Evolutionary conservation across 2,329 filamentous ascomycete genomes (phyloP).

Genomic region (Verticillium nonalfalfae): DNA sequence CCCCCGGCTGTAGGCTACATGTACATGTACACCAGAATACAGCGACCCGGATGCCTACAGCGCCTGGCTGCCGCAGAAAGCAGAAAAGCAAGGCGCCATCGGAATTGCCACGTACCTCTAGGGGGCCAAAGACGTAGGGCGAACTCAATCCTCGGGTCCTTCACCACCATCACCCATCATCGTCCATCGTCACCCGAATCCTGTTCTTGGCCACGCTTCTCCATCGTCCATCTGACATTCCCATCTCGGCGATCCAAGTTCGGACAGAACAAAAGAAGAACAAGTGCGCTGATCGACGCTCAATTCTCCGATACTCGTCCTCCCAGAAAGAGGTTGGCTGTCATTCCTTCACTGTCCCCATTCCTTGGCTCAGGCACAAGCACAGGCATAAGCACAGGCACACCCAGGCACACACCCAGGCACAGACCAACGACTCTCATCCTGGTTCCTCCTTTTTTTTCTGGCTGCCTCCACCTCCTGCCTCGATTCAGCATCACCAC

Average conservation of each 20-base stretch:
- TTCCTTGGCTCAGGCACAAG: neutral
- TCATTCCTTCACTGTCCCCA: neutral
- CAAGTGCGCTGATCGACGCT: neutral
- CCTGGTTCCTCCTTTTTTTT: conserved; percentile 4
- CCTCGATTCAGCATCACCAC: neutral
- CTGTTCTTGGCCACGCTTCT: neutral
- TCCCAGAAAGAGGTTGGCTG: neutral
- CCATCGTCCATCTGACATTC: neutral
- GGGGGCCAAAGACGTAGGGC: too few species aligned
- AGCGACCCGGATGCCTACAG: too few species aligned
- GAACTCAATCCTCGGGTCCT: neutral
- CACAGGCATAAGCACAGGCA: too few species aligned
- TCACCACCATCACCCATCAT: neutral
- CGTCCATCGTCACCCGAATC: neutral
- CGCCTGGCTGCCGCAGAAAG: too few species aligned
- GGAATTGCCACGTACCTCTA: too few species aligned
- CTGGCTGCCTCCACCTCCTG: neutral
- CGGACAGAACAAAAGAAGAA: neutral
- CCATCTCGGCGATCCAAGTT: neutral
- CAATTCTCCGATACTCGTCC: neutral
- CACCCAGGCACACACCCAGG: neutral
- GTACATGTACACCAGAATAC: too few species aligned
- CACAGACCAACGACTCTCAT: neutral
- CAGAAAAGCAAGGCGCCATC: too few species aligned
- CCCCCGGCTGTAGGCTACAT: too few species aligned